Evolutionary conservation across 129 eudicot species (phyloP).

Genomic region (Calendula officinalis): DNA sequence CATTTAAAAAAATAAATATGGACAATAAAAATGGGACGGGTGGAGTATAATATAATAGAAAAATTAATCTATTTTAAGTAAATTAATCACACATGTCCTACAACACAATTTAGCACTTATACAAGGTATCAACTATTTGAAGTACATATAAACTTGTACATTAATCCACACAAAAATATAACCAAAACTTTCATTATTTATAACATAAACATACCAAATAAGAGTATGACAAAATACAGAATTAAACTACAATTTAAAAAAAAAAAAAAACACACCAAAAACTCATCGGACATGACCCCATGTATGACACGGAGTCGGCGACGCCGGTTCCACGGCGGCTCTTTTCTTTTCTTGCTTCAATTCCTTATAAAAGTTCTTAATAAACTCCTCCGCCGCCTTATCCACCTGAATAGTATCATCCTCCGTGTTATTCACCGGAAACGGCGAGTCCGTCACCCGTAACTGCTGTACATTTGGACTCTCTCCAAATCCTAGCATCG

Average conservation of each 20-base stretch:
- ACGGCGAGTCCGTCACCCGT: conserved; percentile 82
- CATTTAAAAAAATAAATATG: too few relatives aligned
- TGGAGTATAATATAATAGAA: too few relatives aligned
- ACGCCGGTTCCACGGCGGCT: conserved; percentile 53
- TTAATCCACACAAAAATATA: background rate
- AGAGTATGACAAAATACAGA: background rate
- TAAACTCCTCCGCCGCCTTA: conserved; percentile 73
- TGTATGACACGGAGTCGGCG: conserved; percentile 36
- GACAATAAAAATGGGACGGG: too few relatives aligned
- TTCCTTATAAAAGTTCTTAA: conserved; percentile 59
- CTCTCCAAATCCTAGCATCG: conserved; percentile 59
- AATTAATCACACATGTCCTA: too few relatives aligned
- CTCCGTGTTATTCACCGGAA: conserved; percentile 37
- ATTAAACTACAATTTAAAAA: conserved; percentile 13
- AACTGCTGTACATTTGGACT: conserved; percentile 55
- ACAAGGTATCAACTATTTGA: too few relatives aligned
- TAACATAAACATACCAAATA: conserved; percentile 10
- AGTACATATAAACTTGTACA: background rate
- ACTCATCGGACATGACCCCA: conserved; percentile 40
- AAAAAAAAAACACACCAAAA: background rate
- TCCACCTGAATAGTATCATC: conserved; percentile 57
- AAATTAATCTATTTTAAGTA: too few relatives aligned
- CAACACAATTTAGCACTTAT: too few relatives aligned
- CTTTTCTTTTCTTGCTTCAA: conserved; percentile 54
- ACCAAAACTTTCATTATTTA: conserved; percentile 20